Evolutionary conservation across 2,329 filamentous ascomycete species (phyloP).

Genomic region (Nigrospora osmanthi): DNA sequence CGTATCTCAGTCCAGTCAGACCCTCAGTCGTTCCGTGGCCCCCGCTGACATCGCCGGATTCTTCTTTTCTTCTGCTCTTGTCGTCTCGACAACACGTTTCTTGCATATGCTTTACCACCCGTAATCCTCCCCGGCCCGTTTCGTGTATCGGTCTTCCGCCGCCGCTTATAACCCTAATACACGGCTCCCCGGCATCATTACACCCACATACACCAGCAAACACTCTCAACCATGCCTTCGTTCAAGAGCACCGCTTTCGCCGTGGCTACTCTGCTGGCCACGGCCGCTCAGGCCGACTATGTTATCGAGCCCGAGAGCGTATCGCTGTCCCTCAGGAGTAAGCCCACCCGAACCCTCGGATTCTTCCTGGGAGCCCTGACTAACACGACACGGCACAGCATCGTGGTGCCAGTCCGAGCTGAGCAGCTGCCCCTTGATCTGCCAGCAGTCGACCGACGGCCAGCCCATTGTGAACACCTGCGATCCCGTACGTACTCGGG

Average conservation of each 20-base stretch:
- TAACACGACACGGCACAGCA: slow-evolving; percentile 26
- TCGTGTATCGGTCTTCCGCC: no score
- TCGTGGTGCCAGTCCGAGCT: slow-evolving; percentile 59
- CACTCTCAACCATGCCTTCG: slow-evolving; percentile 42
- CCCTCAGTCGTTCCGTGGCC: neutral
- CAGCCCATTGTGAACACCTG: slow-evolving; percentile 56
- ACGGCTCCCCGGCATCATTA: no score
- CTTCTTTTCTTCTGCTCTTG: neutral
- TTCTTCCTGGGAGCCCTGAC: slow-evolving; percentile 1
- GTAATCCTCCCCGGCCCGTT: no score
- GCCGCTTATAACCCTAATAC: no score
- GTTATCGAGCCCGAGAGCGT: slow-evolving; percentile 57
- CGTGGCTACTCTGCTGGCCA: slow-evolving; percentile 42
- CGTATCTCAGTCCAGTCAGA: neutral
- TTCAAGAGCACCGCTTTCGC: slow-evolving; percentile 46
- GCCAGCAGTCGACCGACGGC: slow-evolving; percentile 48
- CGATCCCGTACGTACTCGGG: slow-evolving; percentile 46
- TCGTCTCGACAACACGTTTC: neutral
- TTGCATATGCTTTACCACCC: neutral
- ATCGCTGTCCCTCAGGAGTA: slow-evolving; percentile 41
- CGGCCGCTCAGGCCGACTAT: slow-evolving; percentile 48
- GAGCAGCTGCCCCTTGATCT: slow-evolving; percentile 64
- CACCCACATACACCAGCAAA: neutral
- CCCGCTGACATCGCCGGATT: neutral
- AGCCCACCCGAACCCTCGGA: slow-evolving; percentile 17